Base-by-base conservation (phyloP, 2,329 filamentous ascomycete species). In the Aspergillus cejpii region DNA sequence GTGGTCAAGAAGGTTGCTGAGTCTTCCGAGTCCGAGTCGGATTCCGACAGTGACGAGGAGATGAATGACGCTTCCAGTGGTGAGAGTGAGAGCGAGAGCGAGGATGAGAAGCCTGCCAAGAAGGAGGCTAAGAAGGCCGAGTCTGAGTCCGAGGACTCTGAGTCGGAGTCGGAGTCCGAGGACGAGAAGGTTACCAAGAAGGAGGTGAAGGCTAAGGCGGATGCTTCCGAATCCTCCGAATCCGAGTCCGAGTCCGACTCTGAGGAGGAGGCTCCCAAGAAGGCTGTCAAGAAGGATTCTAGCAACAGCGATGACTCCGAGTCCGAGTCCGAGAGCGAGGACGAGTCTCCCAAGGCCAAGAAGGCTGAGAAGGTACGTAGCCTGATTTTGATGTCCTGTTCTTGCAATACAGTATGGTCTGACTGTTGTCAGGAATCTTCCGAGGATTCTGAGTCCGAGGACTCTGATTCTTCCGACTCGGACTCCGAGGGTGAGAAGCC, bases 171-270 rank as follows among this genome's bases (percentile, higher is more conserved):
- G 20, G 60, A 64, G 29, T 54, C 55, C 40, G 61, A 70, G 51
- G 60, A 63, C 8, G 62, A 69, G 52, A 65, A 66, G 55, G 57
- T 59, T 7, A 44, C 55, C 45, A 68, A 67, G 54, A 65, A 64
- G 50, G 55, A 57, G 46, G 52, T 48, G n/a, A 60, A 59, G 53
- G 31, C 31, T 17, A 63, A 64, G 56, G 53, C 48, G 5, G 52
- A 49, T 33, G 26, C 45, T 24, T 48, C 45, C 15, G 34, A 39
- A 4, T 43, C 37, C 21, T 48, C 47, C 5, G 47, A 51, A 12
- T 47, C 48, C 20, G 48, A 52, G 33, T 52, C 51, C 17, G 48
- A 49, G 31, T 49, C 53, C 21, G 50, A 51, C 20, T 15, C 14
- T 17, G 31, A 52, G 45, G 52, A 57, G 47, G 52, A 45, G 39